Evolutionary conservation across 805 yeast species (phyloP).

Genomic region (Yarrowia sp.): DNA sequence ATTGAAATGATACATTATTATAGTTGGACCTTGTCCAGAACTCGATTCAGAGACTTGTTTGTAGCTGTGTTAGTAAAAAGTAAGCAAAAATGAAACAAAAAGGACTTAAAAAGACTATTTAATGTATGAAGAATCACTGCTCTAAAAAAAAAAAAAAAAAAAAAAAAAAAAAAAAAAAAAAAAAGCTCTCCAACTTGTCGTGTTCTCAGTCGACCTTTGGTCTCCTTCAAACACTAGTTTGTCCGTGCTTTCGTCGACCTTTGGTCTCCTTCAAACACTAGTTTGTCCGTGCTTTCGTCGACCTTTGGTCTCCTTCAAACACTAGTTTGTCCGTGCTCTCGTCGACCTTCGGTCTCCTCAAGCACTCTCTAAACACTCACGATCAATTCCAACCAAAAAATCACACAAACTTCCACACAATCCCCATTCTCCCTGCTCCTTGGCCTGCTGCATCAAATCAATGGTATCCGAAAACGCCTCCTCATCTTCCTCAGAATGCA

Average conservation of each 20-base stretch:
- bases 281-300: neutral
- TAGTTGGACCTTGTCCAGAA: conserved; percentile 23
- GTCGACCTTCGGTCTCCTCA: neutral
- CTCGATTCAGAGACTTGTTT: conserved; percentile 21
- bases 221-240: neutral
- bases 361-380: conserved; percentile 11
- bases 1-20: conserved; percentile 20
- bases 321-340: neutral
- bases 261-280: neutral
- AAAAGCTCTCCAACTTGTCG: too few species aligned
- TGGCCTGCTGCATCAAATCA: conserved; percentile 39
- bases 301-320: neutral
- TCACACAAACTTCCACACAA: conserved; percentile 43
- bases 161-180: too few species aligned
- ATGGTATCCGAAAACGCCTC: conserved; percentile 36
- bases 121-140: too few species aligned
- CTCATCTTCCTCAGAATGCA: conserved; percentile 39
- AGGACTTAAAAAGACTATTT: too few species aligned
- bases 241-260: neutral
- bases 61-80: conserved; percentile 19
- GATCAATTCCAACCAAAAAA: conserved; percentile 42
- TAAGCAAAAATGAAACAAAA: neutral
- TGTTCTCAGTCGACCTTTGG: neutral
- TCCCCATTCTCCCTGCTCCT: conserved; percentile 38
- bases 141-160: too few species aligned